A percentile compares a stretch with the other conserved stretches of the same genome.
Evolutionary conservation across 2,329 filamentous ascomycete species (phyloP).

Genomic region (Trichophyton rubrum): DNA sequence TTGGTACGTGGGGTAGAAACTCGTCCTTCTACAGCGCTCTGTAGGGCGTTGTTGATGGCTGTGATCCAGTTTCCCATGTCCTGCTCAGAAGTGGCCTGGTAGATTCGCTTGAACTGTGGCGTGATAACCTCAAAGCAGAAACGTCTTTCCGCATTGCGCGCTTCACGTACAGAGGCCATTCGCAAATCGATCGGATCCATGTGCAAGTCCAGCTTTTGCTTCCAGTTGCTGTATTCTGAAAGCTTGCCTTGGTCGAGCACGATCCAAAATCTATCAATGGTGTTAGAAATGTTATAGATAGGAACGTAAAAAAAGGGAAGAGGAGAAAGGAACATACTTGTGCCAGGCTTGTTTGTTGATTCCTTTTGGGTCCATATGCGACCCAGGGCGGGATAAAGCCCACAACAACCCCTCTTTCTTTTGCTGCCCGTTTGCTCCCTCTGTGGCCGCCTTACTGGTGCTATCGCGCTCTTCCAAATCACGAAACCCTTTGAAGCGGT

Average conservation of each 20-base stretch:
- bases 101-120: slow-evolving; percentile 87
- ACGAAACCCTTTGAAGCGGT: slow-evolving; percentile 77
- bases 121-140: slow-evolving; percentile 99
- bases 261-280: slow-evolving; percentile 71
- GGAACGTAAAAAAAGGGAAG: background rate
- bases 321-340: slow-evolving; percentile 51
- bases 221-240: slow-evolving; percentile 99
- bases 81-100: slow-evolving; percentile 94
- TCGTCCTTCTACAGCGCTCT: slow-evolving; percentile 84
- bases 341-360: slow-evolving; percentile 98
- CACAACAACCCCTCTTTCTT: slow-evolving; percentile 90
- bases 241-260: slow-evolving; percentile 92
- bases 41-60: slow-evolving; percentile 91
- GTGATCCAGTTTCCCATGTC: slow-evolving; percentile 96
- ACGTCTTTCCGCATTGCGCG: slow-evolving; percentile 80
- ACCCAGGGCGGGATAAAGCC: slow-evolving; percentile 84
- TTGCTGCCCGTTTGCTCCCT: slow-evolving; percentile 50
- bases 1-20: slow-evolving; percentile 38
- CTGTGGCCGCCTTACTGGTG: slow-evolving; percentile 40
- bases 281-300: background rate
- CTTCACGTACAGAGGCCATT: slow-evolving; percentile 92
- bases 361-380: slow-evolving; percentile 87
- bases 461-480: slow-evolving; percentile 77
- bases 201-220: slow-evolving; percentile 88
- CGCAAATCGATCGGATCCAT: slow-evolving; percentile 96